phyloP scores from a whole-genome alignment of 2,329 filamentous ascomycete genomes.

The Grosmannia clavigera region DNA sequence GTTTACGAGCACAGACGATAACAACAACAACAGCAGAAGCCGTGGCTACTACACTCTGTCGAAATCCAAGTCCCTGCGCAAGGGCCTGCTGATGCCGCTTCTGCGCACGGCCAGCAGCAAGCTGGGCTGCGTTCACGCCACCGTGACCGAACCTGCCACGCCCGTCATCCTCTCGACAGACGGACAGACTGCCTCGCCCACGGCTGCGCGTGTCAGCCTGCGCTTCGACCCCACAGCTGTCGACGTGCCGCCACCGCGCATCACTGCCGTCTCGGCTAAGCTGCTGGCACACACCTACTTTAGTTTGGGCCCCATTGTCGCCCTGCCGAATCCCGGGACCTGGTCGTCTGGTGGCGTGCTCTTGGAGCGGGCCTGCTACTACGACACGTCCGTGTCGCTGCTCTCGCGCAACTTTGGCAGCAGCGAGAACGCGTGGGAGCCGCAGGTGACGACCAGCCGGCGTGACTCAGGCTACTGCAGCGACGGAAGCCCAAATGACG shows the following conservation, averaged over 20 bases:
- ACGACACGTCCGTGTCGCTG: slow-evolving; percentile 31
- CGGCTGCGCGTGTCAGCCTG: slow-evolving; percentile 31
- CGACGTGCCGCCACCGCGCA: slow-evolving; percentile 32
- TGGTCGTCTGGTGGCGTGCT: slow-evolving; percentile 21
- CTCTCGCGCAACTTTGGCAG: slow-evolving; percentile 23
- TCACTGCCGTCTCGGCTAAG: slow-evolving; percentile 37
- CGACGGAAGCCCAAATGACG: slow-evolving; percentile 13
- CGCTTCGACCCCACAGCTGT: slow-evolving; percentile 32
- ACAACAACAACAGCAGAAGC: slow-evolving; percentile 22
- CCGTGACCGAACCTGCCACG: slow-evolving; percentile 20
- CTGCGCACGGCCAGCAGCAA: slow-evolving; percentile 20
- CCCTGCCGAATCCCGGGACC: slow-evolving; percentile 38
- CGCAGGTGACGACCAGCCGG: slow-evolving; percentile 22
- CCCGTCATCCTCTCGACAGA: slow-evolving; percentile 39
- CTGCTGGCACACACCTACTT: slow-evolving; percentile 40
- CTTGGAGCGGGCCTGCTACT: slow-evolving; percentile 30
- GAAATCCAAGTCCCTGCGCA: slow-evolving; percentile 40
- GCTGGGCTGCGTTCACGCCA: slow-evolving; percentile 33
- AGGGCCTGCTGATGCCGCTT: slow-evolving; percentile 32
- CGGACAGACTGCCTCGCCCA: slow-evolving; percentile 28
- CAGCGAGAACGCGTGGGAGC: slow-evolving; percentile 25
- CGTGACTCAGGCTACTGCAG: slow-evolving; percentile 43
- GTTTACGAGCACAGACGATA: background rate
- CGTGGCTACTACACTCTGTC: slow-evolving; percentile 33
- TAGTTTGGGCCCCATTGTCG: slow-evolving; percentile 29